Base-by-base conservation (phyloP, 2,329 filamentous ascomycete species). In the Orbilia oligospora region DNA sequence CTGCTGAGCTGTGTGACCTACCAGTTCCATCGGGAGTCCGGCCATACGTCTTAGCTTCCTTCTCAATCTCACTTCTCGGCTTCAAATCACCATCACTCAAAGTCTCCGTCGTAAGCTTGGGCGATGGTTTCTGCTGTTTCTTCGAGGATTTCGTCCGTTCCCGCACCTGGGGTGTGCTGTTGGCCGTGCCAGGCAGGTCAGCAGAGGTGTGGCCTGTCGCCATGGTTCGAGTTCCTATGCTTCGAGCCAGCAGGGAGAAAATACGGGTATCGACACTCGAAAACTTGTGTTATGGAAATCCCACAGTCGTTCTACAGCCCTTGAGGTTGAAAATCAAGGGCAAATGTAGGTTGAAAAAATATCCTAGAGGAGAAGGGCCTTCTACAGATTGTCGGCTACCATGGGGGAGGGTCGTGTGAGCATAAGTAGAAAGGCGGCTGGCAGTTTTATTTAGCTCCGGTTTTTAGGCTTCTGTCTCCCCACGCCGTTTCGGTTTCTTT, bases 21-120 rank as follows among this genome's bases (percentile, higher is more conserved):
- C 94, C 90, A 85, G 90, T 96, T 83, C 94, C 95, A 85, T 94
- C 92, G 41, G 93, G 93, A 20, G 95, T 97, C 81, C 94, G 90
- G 71, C 95, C 95, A 87, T 92, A 97, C 0, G 94, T 97, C 87
- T 93, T 95, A 84, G 90, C 90, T 80, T 88, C 86, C 64, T 78
- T 72, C 22, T 78, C 75, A 36, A 65, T 72, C 41, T 71, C 67
- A 22, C 5, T 36, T 22, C 49, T 65, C 30, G 48, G n/a, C 46
- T 51, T 55, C n/a, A 41, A 51, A 22, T n/a, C 10, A 30, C 56
- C 12, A 49, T n/a, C n/a, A 9, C 36, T 41, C n/a, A 27, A 38
- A 55, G 41, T 63, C 5, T 55, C 51, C 49, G 58, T 68, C 20
- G 49, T 46, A 20, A 48, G 48, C 18, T 38, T 49, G 22, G 38